These are phyloP conservation scores for Fusarium verrucosum DNA, from an alignment of 2,329 filamentous ascomycete species.

Conservation along the genomic window DNA sequence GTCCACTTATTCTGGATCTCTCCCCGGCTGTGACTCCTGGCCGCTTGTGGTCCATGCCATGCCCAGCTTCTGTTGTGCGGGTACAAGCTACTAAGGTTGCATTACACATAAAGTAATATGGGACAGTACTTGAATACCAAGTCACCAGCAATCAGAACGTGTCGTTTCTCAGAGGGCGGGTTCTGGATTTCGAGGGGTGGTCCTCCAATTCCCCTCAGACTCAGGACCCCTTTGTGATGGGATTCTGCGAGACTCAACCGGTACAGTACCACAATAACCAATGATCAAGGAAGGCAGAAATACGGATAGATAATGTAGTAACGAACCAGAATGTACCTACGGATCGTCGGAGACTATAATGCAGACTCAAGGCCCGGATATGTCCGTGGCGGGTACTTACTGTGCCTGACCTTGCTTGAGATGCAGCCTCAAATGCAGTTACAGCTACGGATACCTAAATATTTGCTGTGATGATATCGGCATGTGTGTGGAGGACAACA, in stretches of 20 bases:
- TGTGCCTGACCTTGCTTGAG: conserved; percentile 13
- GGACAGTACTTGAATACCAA: conserved; percentile 20
- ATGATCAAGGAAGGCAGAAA: neutral
- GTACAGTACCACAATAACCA: conserved; percentile 4
- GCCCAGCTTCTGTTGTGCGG: conserved; percentile 23
- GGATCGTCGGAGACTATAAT: neutral
- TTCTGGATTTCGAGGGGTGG: conserved; percentile 34
- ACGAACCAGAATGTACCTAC: neutral
- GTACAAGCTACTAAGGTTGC: conserved; percentile 30
- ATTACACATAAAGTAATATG: conserved; percentile 9
- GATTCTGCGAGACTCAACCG: conserved; percentile 3
- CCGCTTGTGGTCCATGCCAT: conserved; percentile 28
- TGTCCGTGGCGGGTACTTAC: conserved; percentile 24
- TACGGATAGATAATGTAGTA: neutral
- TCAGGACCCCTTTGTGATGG: conserved; percentile 37
- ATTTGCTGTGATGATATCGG: conserved; percentile 17
- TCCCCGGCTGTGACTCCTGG: conserved; percentile 28
- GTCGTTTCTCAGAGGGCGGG: conserved; percentile 18
- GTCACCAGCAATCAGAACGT: conserved; percentile 27
- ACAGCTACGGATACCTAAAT: conserved; percentile 4
- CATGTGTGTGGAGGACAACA: conserved; percentile 29
- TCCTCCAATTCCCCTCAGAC: conserved; percentile 44
- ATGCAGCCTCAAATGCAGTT: conserved; percentile 34
- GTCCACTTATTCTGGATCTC: conserved; percentile 12
- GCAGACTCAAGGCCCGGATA: conserved; percentile 6